Conservation (phyloP, 768 basidiomycete genomes). For the Myochromella boudieri region DNA sequence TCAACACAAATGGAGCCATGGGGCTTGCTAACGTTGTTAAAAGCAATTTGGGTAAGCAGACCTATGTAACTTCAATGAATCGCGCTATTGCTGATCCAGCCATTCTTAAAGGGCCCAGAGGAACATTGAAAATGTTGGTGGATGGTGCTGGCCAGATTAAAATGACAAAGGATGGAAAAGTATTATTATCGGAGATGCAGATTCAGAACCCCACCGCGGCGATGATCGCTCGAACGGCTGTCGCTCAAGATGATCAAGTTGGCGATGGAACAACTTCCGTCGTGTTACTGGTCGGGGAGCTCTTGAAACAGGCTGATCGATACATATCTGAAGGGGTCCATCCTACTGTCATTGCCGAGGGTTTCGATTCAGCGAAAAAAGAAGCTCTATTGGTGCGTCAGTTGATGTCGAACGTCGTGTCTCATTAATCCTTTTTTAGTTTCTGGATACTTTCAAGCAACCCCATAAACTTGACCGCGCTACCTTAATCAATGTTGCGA, state of each 20-base stretch:
- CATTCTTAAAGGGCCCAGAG: slow-evolving; percentile 73
- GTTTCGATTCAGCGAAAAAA: slow-evolving; percentile 98
- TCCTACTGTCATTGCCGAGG: slow-evolving; percentile 92
- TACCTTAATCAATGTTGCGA: slow-evolving; percentile 88
- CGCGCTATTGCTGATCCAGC: background rate
- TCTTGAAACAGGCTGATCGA: slow-evolving; percentile 96
- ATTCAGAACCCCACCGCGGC: slow-evolving; percentile 99
- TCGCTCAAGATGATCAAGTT: slow-evolving; percentile 98
- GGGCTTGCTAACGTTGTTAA: slow-evolving; percentile 97
- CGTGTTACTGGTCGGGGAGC: slow-evolving; percentile 91
- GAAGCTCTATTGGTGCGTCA: slow-evolving; percentile 77
- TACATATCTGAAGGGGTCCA: slow-evolving; percentile 98
- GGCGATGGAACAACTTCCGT: slow-evolving; percentile 99
- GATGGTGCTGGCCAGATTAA: slow-evolving; percentile 98
- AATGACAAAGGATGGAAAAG: slow-evolving; percentile 99
- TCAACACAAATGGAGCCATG: slow-evolving; percentile 92
- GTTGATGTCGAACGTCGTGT: slow-evolving; percentile 9
- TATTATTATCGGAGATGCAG: slow-evolving; percentile 98
- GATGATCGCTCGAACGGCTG: slow-evolving; percentile 98
- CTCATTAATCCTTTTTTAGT: too few species aligned
- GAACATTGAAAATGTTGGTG: slow-evolving; percentile 99
- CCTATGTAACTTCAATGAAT: background rate
- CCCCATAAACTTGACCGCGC: slow-evolving; percentile 78
- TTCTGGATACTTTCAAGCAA: slow-evolving; percentile 89
- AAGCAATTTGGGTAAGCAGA: slow-evolving; percentile 82